These are phyloP conservation scores for Penicillium sp. DNA, from an alignment of 2,329 filamentous ascomycete genomes.

Conservation along the genomic window DNA sequence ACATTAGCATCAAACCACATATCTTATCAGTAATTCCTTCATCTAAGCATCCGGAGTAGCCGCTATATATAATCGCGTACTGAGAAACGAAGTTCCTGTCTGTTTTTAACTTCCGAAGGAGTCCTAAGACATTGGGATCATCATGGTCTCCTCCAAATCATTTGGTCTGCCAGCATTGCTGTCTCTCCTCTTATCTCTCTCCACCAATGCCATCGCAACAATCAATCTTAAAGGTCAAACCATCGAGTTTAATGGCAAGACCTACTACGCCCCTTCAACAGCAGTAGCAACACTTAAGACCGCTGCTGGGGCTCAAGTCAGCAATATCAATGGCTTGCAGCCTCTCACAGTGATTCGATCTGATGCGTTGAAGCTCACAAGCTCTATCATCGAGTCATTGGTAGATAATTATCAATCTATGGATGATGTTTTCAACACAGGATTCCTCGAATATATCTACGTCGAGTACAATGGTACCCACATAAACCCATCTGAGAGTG, in stretches of 20 bases:
- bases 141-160: background rate
- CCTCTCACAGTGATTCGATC: conserved; percentile 8
- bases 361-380: background rate
- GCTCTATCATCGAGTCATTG: background rate
- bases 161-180: background rate
- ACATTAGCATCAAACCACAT: background rate
- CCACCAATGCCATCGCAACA: background rate
- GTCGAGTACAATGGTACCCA: background rate
- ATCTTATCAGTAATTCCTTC: background rate
- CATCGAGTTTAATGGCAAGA: conserved; percentile 4
- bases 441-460: conserved; percentile 5
- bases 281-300: background rate
- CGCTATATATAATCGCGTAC: background rate
- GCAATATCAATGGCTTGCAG: background rate
- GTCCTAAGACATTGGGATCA: background rate
- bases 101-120: background rate
- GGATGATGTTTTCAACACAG: conserved; percentile 7
- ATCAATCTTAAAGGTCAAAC: background rate
- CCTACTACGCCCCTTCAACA: background rate
- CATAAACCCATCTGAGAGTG: background rate
- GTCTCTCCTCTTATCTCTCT: background rate
- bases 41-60: background rate
- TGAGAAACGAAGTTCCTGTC: background rate
- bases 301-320: background rate
- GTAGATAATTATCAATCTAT: background rate